Percentiles rank a stretch among this genome's conserved stretches.
Conservation (phyloP, 441 rosid species). For the Cnidoscolus chayamansa region DNA sequence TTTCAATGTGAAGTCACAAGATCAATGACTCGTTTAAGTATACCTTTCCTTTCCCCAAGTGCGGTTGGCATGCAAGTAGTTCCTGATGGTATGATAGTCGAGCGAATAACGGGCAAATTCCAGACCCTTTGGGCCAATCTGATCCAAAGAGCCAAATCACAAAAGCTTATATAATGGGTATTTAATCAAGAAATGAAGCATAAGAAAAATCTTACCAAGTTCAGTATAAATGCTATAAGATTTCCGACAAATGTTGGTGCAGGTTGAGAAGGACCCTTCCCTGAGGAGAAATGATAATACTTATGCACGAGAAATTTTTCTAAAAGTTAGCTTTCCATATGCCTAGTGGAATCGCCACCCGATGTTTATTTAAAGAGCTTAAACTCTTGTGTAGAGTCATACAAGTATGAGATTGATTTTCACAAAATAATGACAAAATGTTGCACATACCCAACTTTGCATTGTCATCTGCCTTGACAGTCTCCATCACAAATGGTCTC, state of each 20-base stretch:
- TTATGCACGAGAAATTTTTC: neutral
- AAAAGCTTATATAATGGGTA: slow-evolving; percentile 1
- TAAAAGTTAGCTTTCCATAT: neutral
- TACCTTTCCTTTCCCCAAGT: slow-evolving; percentile 88
- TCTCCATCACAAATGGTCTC: slow-evolving; percentile 85
- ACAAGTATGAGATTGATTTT: neutral
- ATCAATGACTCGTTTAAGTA: neutral
- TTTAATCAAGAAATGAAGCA: slow-evolving; percentile 3
- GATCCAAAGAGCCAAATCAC: slow-evolving; percentile 27
- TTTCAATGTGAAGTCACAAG: neutral
- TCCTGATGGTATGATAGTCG: slow-evolving; percentile 94
- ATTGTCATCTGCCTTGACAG: slow-evolving; percentile 88
- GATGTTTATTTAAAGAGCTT: neutral
- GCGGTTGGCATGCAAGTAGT: slow-evolving; percentile 71
- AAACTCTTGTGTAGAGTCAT: neutral
- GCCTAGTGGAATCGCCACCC: neutral
- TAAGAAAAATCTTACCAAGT: slow-evolving; percentile 53
- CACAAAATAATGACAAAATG: slow-evolving; percentile 5
- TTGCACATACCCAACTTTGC: slow-evolving; percentile 70
- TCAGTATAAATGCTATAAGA: slow-evolving; percentile 68
- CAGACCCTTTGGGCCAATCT: slow-evolving; percentile 94
- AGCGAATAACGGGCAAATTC: slow-evolving; percentile 95
- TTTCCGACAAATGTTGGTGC: slow-evolving; percentile 79
- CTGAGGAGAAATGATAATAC: slow-evolving; percentile 32
- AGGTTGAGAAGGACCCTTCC: slow-evolving; percentile 88